Percentiles rank a stretch among this genome's conserved stretches.
These are phyloP conservation scores for Phytophthora vignae DNA, from an alignment of 352 stramenopile genomes.

Conservation along the genomic window DNA sequence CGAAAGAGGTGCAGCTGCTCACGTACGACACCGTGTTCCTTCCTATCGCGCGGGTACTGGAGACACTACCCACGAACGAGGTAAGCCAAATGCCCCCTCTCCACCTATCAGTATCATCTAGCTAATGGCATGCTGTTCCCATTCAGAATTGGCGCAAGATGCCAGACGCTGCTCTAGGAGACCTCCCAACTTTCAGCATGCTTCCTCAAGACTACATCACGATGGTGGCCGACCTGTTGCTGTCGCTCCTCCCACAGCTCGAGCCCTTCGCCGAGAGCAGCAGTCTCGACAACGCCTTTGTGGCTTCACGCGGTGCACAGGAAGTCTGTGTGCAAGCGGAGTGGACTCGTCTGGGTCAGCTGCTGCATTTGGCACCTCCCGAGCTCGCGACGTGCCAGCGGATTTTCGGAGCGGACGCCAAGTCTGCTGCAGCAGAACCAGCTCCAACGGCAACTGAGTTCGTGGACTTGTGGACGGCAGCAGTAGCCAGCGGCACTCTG, in stretches of 20 bases:
- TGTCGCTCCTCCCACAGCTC: conserved; percentile 82
- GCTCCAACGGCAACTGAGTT: conserved; percentile 53
- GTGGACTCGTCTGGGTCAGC: conserved; percentile 59
- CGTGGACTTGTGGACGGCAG: conserved; percentile 80
- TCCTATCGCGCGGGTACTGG: conserved; percentile 63
- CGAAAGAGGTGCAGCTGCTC: conserved; percentile 63
- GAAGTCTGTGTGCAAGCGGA: conserved; percentile 55
- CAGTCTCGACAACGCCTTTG: conserved; percentile 60
- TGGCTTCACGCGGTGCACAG: conserved; percentile 61
- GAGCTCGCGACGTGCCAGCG: conserved; percentile 58
- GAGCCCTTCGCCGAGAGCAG: conserved; percentile 84
- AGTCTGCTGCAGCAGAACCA: conserved; percentile 16
- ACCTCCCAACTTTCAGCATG: conserved; percentile 80
- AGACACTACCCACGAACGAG: conserved; percentile 55
- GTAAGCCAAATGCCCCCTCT: conserved; percentile 22
- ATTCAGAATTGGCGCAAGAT: conserved; percentile 62
- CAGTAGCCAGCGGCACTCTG: conserved; percentile 70
- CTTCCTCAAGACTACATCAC: conserved; percentile 90
- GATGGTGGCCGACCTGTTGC: conserved; percentile 73
- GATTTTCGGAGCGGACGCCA: conserved; percentile 47
- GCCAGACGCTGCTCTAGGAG: conserved; percentile 50
- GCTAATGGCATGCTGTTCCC: conserved; percentile 2
- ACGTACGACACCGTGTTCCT: conserved; percentile 79
- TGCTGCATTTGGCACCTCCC: conserved; percentile 49
- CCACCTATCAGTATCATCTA: neutral